Base-by-base conservation (phyloP, 2,329 filamentous ascomycete species). In the Aspergillus arachidicola region DNA sequence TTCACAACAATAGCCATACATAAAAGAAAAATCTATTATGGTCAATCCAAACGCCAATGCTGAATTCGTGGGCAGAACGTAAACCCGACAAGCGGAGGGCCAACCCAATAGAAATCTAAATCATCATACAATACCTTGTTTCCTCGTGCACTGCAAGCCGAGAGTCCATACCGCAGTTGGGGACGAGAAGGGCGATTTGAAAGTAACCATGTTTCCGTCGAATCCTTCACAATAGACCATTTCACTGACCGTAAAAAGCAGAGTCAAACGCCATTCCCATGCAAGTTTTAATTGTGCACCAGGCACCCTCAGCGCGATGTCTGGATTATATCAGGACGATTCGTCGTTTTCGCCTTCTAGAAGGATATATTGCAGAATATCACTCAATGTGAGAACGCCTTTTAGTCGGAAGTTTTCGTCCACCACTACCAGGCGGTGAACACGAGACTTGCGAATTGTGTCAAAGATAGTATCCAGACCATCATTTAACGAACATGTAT, bases 401-500 rank as follows among this genome's bases (percentile, higher is more conserved):
- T 90, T 91, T 60, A 99, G 87, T 69, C 89, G 89, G 75, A 89
- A 92, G 58, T 94, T 87, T 68, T 97, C 93, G 77, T 99, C 94
- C 62, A 99, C 92, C 56, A 99, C 91, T 61, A 98, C 90, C 68
- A 99, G 84, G 66, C 95, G 87, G 79, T 99, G 95, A 32, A 99
- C 94, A 65, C 96, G 87, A 53, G 94, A 97, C 80, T 94, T 96
- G 69, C 94, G 91, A 70, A 99, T 92, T 1, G 95, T 98, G 77
- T 97, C 94, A 76, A 98, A 98, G 70, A 99, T 95, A 12, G 94
- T 94, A 76, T 96, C 94, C 57, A 99, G 86, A 60, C 94, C 89
- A 78, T 99, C 95, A 66, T 96, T 90, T 66, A 95, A 86, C 53
- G 90, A 92, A 82, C 95, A 99, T 0, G 94, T 98, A 79, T 97